Conservation (phyloP, 2,329 filamentous ascomycete genomes). For the Aspergillus sp. region DNA sequence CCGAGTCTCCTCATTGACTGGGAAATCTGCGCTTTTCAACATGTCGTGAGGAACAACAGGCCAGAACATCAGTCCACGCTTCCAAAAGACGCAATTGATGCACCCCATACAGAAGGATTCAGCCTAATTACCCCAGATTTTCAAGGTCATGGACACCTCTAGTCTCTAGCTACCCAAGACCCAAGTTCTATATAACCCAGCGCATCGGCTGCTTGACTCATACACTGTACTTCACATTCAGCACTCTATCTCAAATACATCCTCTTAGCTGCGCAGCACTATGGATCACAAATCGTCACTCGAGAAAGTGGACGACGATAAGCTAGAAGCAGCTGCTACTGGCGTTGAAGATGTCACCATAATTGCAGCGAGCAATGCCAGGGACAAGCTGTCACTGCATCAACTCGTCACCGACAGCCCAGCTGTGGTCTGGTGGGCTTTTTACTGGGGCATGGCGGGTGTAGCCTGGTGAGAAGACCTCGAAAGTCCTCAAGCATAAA, state of each 20-base stretch:
- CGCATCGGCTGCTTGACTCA: neutral
- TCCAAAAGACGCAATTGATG: neutral
- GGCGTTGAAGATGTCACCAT: neutral
- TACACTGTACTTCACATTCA: neutral
- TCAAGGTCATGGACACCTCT: neutral
- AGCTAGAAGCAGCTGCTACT: neutral
- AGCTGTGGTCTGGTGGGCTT: no score
- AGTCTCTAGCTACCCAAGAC: no score
- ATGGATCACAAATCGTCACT: neutral
- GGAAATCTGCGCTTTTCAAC: neutral
- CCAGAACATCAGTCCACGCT: neutral
- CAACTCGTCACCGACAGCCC: neutral
- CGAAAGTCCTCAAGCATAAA: neutral
- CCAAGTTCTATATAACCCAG: neutral
- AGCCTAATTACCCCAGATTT: neutral
- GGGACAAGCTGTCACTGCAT: neutral
- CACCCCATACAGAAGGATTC: neutral
- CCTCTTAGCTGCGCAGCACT: neutral
- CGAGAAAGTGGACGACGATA: neutral
- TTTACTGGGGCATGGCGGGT: neutral
- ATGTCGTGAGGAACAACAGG: neutral
- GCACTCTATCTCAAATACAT: neutral
- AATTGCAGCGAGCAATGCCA: neutral
- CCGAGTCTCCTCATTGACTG: neutral
- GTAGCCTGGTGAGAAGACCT: neutral